A percentile compares a stretch with the other conserved stretches of the same genome.
phyloP scores from a whole-genome alignment of 345 rosid genomes.

The Kandelia obovata region DNA sequence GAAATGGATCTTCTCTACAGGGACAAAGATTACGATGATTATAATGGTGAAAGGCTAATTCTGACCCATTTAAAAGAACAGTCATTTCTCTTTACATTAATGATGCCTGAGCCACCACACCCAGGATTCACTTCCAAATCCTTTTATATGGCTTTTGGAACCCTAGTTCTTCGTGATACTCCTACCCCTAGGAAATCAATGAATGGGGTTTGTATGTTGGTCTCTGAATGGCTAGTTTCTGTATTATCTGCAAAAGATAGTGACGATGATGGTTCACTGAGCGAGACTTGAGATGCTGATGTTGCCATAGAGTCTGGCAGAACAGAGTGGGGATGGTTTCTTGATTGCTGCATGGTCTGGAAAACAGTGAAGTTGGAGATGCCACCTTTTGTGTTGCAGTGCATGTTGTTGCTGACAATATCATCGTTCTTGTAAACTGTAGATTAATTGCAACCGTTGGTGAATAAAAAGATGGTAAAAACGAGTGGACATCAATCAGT shows the following conservation, averaged over 20 bases:
- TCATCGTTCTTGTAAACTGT: conserved; percentile 30
- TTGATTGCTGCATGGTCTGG: conserved; percentile 30
- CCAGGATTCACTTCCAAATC: conserved; percentile 11
- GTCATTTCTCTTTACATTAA: too few species aligned
- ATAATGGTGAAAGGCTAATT: too few species aligned
- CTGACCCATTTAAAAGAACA: too few species aligned
- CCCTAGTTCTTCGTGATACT: conserved; percentile 18
- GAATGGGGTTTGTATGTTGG: conserved; percentile 37
- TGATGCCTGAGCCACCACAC: too few species aligned
- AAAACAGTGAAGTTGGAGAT: conserved; percentile 21
- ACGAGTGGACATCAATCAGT: background rate
- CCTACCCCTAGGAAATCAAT: conserved; percentile 66
- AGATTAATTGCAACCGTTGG: conserved; percentile 2
- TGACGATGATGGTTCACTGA: conserved; percentile 42
- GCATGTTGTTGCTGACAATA: conserved; percentile 20
- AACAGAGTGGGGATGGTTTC: conserved; percentile 23
- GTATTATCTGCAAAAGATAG: conserved; percentile 29
- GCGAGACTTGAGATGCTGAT: conserved; percentile 38
- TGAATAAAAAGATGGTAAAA: background rate
- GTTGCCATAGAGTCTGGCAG: conserved; percentile 37
- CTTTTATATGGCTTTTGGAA: conserved; percentile 13
- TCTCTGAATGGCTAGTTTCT: conserved; percentile 26
- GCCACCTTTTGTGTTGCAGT: conserved; percentile 25
- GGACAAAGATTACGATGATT: too few species aligned
- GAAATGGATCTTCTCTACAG: too few species aligned